Evolutionary conservation across 2,329 filamentous ascomycete genomes (phyloP).

Genomic region (Trichocomaceae sp.): DNA sequence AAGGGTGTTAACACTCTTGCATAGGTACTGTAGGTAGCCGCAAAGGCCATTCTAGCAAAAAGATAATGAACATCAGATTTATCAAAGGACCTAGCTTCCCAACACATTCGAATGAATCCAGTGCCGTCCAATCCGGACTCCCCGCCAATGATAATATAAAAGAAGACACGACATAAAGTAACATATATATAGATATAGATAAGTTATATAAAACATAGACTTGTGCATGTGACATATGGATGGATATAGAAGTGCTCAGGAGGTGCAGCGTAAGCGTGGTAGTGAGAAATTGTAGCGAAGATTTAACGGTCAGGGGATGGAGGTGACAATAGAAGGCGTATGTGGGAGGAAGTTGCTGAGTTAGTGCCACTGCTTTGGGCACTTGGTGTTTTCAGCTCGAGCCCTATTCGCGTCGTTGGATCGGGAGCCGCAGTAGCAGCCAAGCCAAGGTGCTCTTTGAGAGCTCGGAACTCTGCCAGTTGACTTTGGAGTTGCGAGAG

Average conservation of each 20-base stretch:
- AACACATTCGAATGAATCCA: constrained; percentile 1
- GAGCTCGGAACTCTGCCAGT: constrained; percentile 34
- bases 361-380: constrained; percentile 2
- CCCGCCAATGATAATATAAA: not conserved
- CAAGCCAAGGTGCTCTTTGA: constrained; percentile 33
- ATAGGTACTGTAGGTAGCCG: not conserved
- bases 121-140: not conserved
- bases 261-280: not conserved
- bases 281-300: no score
- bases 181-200: not conserved
- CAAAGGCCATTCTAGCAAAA: not conserved
- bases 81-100: not conserved
- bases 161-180: not conserved
- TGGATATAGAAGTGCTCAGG: constrained; percentile 16
- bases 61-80: not conserved
- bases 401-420: constrained; percentile 3
- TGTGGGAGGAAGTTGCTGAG: constrained; percentile 6
- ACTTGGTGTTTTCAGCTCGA: constrained; percentile 2
- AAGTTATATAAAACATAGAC: not conserved
- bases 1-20: not conserved
- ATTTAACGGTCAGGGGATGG: constrained; percentile 8
- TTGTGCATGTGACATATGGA: not conserved
- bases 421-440: constrained; percentile 2
- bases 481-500: constrained; percentile 36
- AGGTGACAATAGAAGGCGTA: constrained; percentile 1